These are phyloP conservation scores for Heterobasidion occidentale DNA, from an alignment of 1,284 basidiomycete genomes.

Conservation along the genomic window DNA sequence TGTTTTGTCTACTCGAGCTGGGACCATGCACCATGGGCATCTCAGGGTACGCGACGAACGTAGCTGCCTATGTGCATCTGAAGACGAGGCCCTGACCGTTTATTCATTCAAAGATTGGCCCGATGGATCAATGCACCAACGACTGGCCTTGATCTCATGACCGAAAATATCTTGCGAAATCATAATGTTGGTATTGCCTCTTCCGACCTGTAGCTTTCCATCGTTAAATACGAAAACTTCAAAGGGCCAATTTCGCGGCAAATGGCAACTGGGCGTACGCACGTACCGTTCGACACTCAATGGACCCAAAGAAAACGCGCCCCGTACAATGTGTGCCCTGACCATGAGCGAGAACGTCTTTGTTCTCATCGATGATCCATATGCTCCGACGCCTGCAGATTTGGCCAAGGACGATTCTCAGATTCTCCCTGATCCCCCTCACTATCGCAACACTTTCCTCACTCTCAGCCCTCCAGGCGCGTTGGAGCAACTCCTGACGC, in stretches of 20 bases:
- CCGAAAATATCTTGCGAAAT: constrained; percentile 60
- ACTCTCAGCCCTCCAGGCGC: constrained; percentile 64
- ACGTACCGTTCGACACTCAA: constrained; percentile 65
- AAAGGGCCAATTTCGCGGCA: constrained; percentile 49
- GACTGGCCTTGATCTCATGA: constrained; percentile 55
- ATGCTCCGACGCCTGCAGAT: constrained; percentile 57
- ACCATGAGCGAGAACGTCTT: constrained; percentile 75
- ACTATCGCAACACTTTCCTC: constrained; percentile 67
- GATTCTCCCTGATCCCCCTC: constrained; percentile 36
- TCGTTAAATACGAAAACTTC: background rate
- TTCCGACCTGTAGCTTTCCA: background rate
- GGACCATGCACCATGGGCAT: background rate
- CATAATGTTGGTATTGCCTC: constrained; percentile 45
- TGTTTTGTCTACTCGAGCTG: background rate
- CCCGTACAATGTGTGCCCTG: constrained; percentile 61
- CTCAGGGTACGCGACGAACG: background rate
- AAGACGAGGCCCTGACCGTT: too few relatives aligned
- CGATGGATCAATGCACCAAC: constrained; percentile 75
- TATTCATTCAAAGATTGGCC: constrained; percentile 41
- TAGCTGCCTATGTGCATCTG: too few relatives aligned
- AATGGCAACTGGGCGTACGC: constrained; percentile 61
- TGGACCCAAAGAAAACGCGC: constrained; percentile 38
- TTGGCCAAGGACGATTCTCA: constrained; percentile 19
- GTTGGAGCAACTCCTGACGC: constrained; percentile 61
- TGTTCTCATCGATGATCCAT: constrained; percentile 66